Evolutionary conservation across 306 rosid genomes (phyloP).

Genomic region (Quercus engelmannii): DNA sequence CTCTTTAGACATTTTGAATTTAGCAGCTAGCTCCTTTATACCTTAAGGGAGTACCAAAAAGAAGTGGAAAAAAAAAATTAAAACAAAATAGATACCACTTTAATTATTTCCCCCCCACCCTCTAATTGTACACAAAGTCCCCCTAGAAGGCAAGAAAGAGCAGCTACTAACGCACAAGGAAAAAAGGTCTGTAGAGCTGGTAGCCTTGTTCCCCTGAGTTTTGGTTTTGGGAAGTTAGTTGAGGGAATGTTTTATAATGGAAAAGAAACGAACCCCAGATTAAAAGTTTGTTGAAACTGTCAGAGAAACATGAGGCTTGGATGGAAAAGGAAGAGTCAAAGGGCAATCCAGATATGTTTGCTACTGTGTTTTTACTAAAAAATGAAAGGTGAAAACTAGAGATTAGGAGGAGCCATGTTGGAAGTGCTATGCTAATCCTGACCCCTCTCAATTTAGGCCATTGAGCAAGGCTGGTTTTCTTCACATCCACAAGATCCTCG

Average conservation of each 20-base stretch:
- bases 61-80: background rate
- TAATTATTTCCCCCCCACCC: background rate
- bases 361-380: conserved; percentile 9
- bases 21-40: conserved; percentile 34
- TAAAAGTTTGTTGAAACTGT: conserved; percentile 19
- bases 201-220: conserved; percentile 12
- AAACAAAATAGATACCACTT: background rate
- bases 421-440: background rate
- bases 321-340: conserved; percentile 22
- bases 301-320: conserved; percentile 30
- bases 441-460: background rate
- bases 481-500: background rate
- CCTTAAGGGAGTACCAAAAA: background rate
- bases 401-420: conserved; percentile 9
- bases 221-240: background rate
- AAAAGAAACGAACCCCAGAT: background rate
- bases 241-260: background rate
- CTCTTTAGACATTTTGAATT: conserved; percentile 22
- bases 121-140: no score
- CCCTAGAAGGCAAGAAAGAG: conserved; percentile 7
- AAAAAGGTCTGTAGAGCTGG: conserved; percentile 10
- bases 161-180: background rate
- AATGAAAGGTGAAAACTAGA: conserved; percentile 20
- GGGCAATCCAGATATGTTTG: background rate
- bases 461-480: background rate